Percentiles rank a stretch among this genome's conserved stretches.
phyloP scores from a whole-genome alignment of 345 rosid species.

The Cochlearia excelsa region DNA sequence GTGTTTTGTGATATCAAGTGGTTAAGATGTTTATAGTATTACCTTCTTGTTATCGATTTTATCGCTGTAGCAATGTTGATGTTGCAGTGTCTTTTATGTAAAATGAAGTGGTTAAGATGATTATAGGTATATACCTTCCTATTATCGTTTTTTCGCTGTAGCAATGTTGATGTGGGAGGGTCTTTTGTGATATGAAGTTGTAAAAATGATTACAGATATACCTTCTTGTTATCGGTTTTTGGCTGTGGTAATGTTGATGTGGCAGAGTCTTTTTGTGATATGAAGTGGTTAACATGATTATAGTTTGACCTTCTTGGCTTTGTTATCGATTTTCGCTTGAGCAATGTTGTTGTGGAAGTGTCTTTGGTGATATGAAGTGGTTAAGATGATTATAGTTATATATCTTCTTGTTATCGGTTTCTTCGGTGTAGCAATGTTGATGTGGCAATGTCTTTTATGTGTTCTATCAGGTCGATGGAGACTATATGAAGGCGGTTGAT shows the following conservation, averaged over 20 bases:
- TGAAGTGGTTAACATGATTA: neutral
- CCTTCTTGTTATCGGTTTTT: too few relatives aligned
- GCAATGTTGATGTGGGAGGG: too few relatives aligned
- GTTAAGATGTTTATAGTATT: too few relatives aligned
- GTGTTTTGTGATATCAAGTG: too few relatives aligned
- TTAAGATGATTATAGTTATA: neutral
- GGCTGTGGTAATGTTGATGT: neutral
- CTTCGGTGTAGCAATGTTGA: neutral
- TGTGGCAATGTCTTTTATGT: neutral
- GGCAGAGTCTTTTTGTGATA: neutral
- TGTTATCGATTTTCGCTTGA: neutral
- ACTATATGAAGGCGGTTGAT: constrained; percentile 63
- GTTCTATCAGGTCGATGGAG: constrained; percentile 67
- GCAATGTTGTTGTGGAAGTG: neutral
- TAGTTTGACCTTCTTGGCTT: neutral
- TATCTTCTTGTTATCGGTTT: neutral
- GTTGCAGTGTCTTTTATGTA: too few relatives aligned
- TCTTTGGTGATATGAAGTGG: neutral
- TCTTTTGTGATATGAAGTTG: too few relatives aligned
- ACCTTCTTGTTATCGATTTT: too few relatives aligned
- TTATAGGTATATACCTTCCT: too few relatives aligned
- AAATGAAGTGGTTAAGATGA: too few relatives aligned
- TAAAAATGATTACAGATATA: too few relatives aligned
- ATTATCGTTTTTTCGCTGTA: too few relatives aligned
- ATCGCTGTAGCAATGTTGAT: too few relatives aligned